Base-by-base conservation (phyloP, 257 asterid species). In the Dorcoceras hygrometricum region DNA sequence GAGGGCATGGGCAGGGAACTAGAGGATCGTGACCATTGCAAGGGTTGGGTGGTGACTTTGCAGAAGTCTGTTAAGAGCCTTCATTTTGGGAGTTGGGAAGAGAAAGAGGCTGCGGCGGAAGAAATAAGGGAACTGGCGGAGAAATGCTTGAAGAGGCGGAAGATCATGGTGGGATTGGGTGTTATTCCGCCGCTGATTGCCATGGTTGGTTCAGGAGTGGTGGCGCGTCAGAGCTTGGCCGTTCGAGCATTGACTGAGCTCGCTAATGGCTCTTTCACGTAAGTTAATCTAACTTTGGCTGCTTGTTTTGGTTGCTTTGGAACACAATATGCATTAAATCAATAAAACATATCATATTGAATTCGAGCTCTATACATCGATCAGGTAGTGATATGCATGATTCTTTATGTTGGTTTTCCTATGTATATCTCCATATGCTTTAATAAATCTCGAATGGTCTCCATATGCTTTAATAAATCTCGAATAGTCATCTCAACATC, bases 131-230 rank as follows among this genome's bases (percentile, higher is more conserved):
- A 65, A 73, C 57, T 87, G 61, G 91, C 83, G 11, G 77, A 55
- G 51, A 65, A 74, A 9, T 86, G 79, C 62, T 48, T 72, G 68
- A 74, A 75, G 77, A 68, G 72, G 64, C 79, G 83, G 86, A 79
- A 65, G 72, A 69, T 67, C 43, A 77, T 84, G 82, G 89, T 79
- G 72, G 85, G 81, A 69, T 89, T 84, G 39, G 95, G 89, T 9
- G 86, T 87, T 6, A 78, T 87, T 62, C 95, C 81, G 63, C 91
- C 95, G 51, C 73, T 87, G 69, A 87, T 87, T 24, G 84, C 61
- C 10, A 87, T 87, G 91, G 76, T 81, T 59, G 89, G 76, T 10
- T 79, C 91, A 23, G 73, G 79, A 36, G 73, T 54, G 67, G 76
- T 26, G 83, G 64, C 67, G 73, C 80, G 77, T 57, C 81, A 57